phyloP scores from a whole-genome alignment of 2,329 filamentous ascomycete species.

The Aspergillus brasiliensis region DNA sequence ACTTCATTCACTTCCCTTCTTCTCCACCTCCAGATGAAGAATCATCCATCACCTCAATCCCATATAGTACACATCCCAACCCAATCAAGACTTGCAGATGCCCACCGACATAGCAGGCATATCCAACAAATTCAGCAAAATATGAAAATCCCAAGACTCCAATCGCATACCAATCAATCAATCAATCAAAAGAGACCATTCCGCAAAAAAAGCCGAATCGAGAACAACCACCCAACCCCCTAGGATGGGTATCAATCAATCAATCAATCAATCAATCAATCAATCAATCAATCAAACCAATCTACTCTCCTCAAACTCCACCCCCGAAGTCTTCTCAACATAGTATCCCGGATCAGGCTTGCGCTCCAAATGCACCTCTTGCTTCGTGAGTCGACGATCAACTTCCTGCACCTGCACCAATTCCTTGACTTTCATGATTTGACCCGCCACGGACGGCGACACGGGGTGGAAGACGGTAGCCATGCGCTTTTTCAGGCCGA shows the following conservation, averaged over 20 bases:
- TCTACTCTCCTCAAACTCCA: conserved; percentile 24
- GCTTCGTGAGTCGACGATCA: conserved; percentile 61
- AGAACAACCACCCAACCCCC: not conserved
- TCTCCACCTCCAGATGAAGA: too few relatives aligned
- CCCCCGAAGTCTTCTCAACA: conserved; percentile 61
- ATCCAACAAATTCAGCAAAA: not conserved
- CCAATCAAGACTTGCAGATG: too few relatives aligned
- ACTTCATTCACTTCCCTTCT: not conserved
- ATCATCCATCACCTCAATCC: too few relatives aligned
- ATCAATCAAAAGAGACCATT: too few relatives aligned
- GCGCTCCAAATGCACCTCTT: conserved; percentile 70
- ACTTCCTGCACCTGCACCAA: conserved; percentile 82
- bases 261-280: conserved; percentile 20
- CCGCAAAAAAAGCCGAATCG: too few relatives aligned
- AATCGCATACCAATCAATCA: too few relatives aligned
- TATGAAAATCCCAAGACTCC: not conserved
- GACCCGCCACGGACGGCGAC: conserved; percentile 76
- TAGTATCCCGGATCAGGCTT: conserved; percentile 80
- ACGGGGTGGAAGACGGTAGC: conserved; percentile 90
- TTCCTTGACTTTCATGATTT: conserved; percentile 94
- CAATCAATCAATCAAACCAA: conserved; percentile 11
- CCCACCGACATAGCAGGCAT: too few relatives aligned
- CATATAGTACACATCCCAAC: not conserved
- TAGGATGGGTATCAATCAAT: conserved; percentile 1
- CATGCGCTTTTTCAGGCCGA: conserved; percentile 82